phyloP scores from a whole-genome alignment of 2,329 filamentous ascomycete species.

The Aspergillus unguis region DNA sequence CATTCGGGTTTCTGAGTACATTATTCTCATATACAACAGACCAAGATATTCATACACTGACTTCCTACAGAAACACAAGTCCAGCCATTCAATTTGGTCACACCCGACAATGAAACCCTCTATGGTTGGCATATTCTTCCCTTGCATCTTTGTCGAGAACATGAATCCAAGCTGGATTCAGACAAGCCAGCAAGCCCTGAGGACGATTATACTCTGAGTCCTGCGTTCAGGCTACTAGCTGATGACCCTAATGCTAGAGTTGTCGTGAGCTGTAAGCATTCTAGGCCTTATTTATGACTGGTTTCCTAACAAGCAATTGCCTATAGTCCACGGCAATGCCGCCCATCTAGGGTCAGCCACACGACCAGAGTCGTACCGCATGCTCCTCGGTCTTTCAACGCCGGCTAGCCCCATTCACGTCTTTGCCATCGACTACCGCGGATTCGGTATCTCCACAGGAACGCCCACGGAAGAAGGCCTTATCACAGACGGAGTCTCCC shows the following conservation, averaged over 20 bases:
- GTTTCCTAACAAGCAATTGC: slow-evolving; percentile 10
- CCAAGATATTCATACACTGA: slow-evolving; percentile 13
- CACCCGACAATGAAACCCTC: slow-evolving; percentile 70
- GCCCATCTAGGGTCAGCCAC: slow-evolving; percentile 78
- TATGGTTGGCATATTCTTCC: slow-evolving; percentile 93
- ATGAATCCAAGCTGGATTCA: slow-evolving; percentile 61
- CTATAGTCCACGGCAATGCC: slow-evolving; percentile 61
- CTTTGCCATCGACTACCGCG: slow-evolving; percentile 86
- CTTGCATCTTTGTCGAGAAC: slow-evolving; percentile 67
- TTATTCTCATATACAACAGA: slow-evolving; percentile 9
- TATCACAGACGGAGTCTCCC: slow-evolving; percentile 70
- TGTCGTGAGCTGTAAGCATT: slow-evolving; percentile 52
- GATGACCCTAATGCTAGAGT: slow-evolving; percentile 51
- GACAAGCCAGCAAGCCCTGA: slow-evolving; percentile 53
- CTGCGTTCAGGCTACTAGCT: slow-evolving; percentile 51
- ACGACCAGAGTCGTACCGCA: slow-evolving; percentile 73
- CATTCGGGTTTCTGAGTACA: slow-evolving; percentile 81
- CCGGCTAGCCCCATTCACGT: slow-evolving; percentile 66
- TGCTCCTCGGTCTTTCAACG: slow-evolving; percentile 67
- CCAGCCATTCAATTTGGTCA: slow-evolving; percentile 74
- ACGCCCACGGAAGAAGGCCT: slow-evolving; percentile 74
- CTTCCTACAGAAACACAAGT: slow-evolving; percentile 69
- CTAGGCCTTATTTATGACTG: background rate
- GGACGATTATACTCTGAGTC: slow-evolving; percentile 47
- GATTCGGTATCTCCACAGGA: slow-evolving; percentile 80